A percentile compares a stretch with the other conserved stretches of the same genome.
Conservation (phyloP, 164 flowering plant genomes). For the Vitis riparia region DNA sequence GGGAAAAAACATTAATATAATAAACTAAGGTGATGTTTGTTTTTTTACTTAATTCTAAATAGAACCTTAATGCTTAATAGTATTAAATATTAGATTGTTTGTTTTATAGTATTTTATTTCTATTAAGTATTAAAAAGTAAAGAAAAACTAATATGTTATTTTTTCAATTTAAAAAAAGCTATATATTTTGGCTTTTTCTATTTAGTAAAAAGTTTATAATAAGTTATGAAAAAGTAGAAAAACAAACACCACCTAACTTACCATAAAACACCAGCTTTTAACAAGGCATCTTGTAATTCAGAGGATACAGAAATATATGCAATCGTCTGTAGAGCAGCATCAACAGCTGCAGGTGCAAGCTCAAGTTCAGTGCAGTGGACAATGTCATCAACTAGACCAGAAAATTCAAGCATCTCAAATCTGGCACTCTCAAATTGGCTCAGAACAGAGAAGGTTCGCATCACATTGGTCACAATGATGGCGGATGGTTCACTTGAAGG, state of each 20-base stretch:
- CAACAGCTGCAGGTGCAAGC: conserved; percentile 91
- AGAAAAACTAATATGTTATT: too few relatives aligned
- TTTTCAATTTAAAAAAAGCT: too few relatives aligned
- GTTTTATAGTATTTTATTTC: too few relatives aligned
- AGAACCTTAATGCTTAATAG: too few relatives aligned
- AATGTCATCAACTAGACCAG: conserved; percentile 84
- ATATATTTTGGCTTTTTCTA: too few relatives aligned
- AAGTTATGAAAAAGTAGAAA: too few relatives aligned
- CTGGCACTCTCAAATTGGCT: conserved; percentile 96
- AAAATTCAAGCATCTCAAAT: conserved; percentile 71
- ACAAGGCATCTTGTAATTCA: conserved; percentile 75
- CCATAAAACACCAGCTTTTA: conserved; percentile 93
- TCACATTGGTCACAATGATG: conserved; percentile 84
- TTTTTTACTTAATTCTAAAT: too few relatives aligned
- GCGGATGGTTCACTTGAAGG: conserved; percentile 86
- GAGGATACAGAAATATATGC: conserved; percentile 86
- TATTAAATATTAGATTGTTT: too few relatives aligned
- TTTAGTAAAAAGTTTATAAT: too few relatives aligned
- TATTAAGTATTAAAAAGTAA: too few relatives aligned
- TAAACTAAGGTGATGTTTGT: too few relatives aligned
- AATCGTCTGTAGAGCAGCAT: conserved; percentile 88
- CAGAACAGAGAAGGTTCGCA: conserved; percentile 82
- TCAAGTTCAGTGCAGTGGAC: conserved; percentile 97
- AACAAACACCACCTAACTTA: too few relatives aligned
- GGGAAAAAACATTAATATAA: background rate